phyloP scores from a whole-genome alignment of 192 early-diverging fungal species.

The Phlyctochytrium bullatum region DNA sequence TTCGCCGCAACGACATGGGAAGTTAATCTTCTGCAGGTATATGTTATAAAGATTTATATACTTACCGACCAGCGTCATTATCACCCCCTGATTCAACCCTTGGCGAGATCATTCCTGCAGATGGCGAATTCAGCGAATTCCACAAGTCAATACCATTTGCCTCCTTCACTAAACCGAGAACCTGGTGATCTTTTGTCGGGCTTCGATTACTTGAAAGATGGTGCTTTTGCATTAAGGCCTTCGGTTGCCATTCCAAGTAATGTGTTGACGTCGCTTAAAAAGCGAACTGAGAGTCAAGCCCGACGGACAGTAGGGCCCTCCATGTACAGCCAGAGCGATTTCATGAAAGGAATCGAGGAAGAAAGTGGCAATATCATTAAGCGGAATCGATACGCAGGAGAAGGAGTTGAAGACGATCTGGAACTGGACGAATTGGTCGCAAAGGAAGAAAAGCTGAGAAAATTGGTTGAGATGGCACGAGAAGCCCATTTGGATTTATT shows the following conservation, averaged over 20 bases:
- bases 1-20: slow-evolving; percentile 91
- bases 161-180: slow-evolving; percentile 16
- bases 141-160: slow-evolving; percentile 33
- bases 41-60: slow-evolving; percentile 5
- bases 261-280: slow-evolving; percentile 31
- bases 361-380: slow-evolving; percentile 5
- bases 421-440: neutral
- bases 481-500: slow-evolving; percentile 18
- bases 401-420: neutral
- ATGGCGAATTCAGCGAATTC: slow-evolving; percentile 18
- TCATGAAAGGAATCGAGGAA: slow-evolving; percentile 13
- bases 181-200: slow-evolving; percentile 27
- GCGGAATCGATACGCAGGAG: slow-evolving; percentile 5
- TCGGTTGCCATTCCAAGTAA: slow-evolving; percentile 19
- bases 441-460: slow-evolving; percentile 17
- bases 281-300: neutral
- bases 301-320: slow-evolving; percentile 11
- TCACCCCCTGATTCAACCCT: slow-evolving; percentile 41
- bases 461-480: slow-evolving; percentile 13
- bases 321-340: slow-evolving; percentile 16
- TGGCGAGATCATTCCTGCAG: slow-evolving; percentile 34
- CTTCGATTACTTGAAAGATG: slow-evolving; percentile 28
- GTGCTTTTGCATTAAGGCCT: slow-evolving; percentile 27
- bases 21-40: slow-evolving; percentile 72
- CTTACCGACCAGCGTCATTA: slow-evolving; percentile 36